phyloP scores from a whole-genome alignment of 139 green algal genomes.

The Pseudopediastrum boryanum region DNA sequence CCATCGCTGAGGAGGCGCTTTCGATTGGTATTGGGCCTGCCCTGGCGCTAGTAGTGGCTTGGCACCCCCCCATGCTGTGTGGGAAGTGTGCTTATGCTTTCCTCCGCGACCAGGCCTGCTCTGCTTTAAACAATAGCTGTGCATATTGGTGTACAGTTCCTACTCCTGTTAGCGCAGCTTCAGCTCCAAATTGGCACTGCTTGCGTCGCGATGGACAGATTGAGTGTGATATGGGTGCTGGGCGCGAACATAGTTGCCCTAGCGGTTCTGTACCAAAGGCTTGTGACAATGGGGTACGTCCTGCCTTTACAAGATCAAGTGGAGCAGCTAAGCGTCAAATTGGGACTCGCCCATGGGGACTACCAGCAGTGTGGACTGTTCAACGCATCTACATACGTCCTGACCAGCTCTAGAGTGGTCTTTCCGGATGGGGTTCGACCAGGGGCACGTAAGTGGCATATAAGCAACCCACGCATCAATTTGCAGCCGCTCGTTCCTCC shows the following conservation, averaged over 20 bases:
- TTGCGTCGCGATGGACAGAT: constrained; percentile 7
- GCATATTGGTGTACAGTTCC: too few species aligned
- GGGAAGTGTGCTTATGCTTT: too few species aligned
- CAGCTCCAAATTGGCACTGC: too few species aligned
- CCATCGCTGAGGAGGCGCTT: too few species aligned
- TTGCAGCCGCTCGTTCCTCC: too few species aligned
- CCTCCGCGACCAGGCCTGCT: too few species aligned
- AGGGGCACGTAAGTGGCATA: constrained; percentile 41
- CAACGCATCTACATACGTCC: constrained; percentile 42
- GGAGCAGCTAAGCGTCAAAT: background rate
- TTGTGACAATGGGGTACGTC: constrained; percentile 27
- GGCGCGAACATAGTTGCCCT: constrained; percentile 28
- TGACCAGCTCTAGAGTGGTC: constrained; percentile 50
- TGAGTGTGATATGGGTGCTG: constrained; percentile 13
- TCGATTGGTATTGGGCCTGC: too few species aligned
- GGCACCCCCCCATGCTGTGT: too few species aligned
- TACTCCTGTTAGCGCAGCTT: too few species aligned
- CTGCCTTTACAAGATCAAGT: constrained; percentile 2
- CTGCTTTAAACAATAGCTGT: too few species aligned
- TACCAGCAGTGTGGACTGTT: constrained; percentile 48
- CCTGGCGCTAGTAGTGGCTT: too few species aligned
- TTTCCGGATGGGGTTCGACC: constrained; percentile 48
- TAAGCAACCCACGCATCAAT: background rate
- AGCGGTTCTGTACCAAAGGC: constrained; percentile 38
- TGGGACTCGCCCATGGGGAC: constrained; percentile 16